phyloP scores from a whole-genome alignment of 305 asterid species.

The Striga hermonthica region DNA sequence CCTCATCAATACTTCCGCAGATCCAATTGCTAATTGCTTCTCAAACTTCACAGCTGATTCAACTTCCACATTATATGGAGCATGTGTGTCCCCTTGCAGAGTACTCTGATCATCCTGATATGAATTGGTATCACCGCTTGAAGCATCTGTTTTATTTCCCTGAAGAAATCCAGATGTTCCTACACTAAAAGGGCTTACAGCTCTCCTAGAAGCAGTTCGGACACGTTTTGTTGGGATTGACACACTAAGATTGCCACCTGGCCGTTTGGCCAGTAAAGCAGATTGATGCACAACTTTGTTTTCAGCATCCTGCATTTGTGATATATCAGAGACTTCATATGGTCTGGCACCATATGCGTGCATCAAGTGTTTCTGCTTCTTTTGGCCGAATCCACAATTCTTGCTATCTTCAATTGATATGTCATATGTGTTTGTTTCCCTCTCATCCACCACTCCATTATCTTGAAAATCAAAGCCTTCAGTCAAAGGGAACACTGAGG shows the following conservation, averaged over 20 bases:
- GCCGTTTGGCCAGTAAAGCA: constrained; percentile 55
- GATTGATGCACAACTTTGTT: constrained; percentile 53
- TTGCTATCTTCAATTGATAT: constrained; percentile 47
- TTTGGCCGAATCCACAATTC: constrained; percentile 56
- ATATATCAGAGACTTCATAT: constrained; percentile 50
- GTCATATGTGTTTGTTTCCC: constrained; percentile 63
- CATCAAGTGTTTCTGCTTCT: constrained; percentile 52
- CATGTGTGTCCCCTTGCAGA: constrained; percentile 38
- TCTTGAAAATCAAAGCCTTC: constrained; percentile 56
- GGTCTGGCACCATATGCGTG: constrained; percentile 54
- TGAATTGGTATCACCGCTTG: constrained; percentile 87
- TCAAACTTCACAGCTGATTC: constrained; percentile 64
- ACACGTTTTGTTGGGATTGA: constrained; percentile 81
- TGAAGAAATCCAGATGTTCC: constrained; percentile 63
- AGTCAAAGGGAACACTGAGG: constrained; percentile 32
- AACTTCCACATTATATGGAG: constrained; percentile 59
- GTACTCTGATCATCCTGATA: constrained; percentile 68
- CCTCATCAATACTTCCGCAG: constrained; percentile 58
- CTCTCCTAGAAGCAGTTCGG: constrained; percentile 78
- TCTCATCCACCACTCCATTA: constrained; percentile 63
- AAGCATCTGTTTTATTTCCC: constrained; percentile 68
- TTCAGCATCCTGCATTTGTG: constrained; percentile 50
- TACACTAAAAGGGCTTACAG: constrained; percentile 50
- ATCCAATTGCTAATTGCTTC: constrained; percentile 55
- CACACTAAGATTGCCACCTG: constrained; percentile 60